Evolutionary conservation across 345 rosid genomes (phyloP), one percentile per base, ranked within the genome.

Genomic region (Salix koriyanagi): DNA sequence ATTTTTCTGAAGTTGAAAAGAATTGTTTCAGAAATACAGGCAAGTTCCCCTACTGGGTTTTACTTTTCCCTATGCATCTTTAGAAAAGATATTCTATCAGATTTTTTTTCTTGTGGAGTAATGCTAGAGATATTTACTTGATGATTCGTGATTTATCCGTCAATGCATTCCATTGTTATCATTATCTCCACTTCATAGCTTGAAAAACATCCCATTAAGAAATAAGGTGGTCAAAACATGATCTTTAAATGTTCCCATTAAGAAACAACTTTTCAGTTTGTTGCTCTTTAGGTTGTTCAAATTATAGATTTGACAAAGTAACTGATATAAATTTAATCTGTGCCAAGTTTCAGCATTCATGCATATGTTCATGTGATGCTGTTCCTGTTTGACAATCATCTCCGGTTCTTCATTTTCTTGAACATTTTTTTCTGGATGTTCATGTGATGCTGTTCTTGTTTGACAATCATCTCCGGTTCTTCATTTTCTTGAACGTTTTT

Each of bases 1-100:
- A 74, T 83, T 79, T 30, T 14, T n/a, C 32, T 92, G 65, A 85
- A 84, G 69, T 82, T 91, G 83, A 87, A 86, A 79, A 87, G 86
- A 70, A 15, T 94, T 2, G 77, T 79, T 72, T 83, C 87, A 71
- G 83, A 80, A 75, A 69, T 80, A 2, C 79, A 26, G 78, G 88
- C 52, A 76, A 83, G 44, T 71, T 39, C 67, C 74, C 3, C 50
- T 77, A 6, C 62, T 18, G 7, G 52, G 6, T 69, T 72, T 25
- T 25, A 41, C 28, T 42, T 25, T 61, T 54, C 50, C 16, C 0
- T 19, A 6, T 58, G 15, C 13, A 12, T 12, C 37, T 34, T 11
- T 21, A n/a, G 44, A 48, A 48, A 30, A 44, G 39, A 13, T 26
- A 11, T 46, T 70, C 14, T 34, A 21, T 19, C 50, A 23, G 48